These are phyloP conservation scores for Nevesoporus exiguus DNA, from an alignment of 768 basidiomycete genomes.

Conservation along the genomic window DNA sequence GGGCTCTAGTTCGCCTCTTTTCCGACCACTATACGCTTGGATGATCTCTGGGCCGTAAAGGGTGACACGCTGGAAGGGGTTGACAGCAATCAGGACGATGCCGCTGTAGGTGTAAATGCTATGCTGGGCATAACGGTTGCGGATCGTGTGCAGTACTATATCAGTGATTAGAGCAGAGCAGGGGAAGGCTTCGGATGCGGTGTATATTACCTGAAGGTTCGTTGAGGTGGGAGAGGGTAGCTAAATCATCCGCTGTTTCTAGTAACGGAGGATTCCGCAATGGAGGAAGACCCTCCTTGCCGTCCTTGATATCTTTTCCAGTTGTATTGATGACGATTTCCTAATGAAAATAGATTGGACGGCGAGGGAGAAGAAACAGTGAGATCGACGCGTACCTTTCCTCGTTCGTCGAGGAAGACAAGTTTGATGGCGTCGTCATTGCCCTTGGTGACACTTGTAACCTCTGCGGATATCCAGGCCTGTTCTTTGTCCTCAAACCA, in stretches of 20 bases:
- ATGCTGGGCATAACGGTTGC: slow-evolving; percentile 94
- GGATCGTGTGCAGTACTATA: slow-evolving; percentile 92
- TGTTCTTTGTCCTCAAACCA: slow-evolving; percentile 95
- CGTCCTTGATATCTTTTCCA: slow-evolving; percentile 74
- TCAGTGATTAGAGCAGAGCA: background rate
- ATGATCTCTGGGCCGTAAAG: slow-evolving; percentile 97
- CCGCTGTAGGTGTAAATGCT: slow-evolving; percentile 99
- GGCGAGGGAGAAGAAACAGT: slow-evolving; percentile 1
- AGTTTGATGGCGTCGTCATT: slow-evolving; percentile 77
- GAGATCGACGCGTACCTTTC: slow-evolving; percentile 59
- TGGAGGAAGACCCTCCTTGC: slow-evolving; percentile 80
- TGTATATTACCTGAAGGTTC: slow-evolving; percentile 82
- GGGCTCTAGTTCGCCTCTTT: slow-evolving; percentile 93
- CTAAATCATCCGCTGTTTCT: slow-evolving; percentile 96
- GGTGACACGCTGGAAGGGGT: slow-evolving; percentile 96
- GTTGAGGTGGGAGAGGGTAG: slow-evolving; percentile 95
- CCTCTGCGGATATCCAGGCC: slow-evolving; percentile 91
- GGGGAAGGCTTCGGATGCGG: background rate
- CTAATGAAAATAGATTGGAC: slow-evolving; percentile 35
- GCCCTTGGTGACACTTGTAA: slow-evolving; percentile 59
- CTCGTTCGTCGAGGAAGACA: slow-evolving; percentile 84
- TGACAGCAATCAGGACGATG: slow-evolving; percentile 97
- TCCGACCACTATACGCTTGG: slow-evolving; percentile 90
- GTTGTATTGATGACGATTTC: slow-evolving; percentile 79
- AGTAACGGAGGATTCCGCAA: slow-evolving; percentile 94